These are phyloP conservation scores for Porcisia deanei DNA, from an alignment of 208 protist species.

Conservation along the genomic window DNA sequence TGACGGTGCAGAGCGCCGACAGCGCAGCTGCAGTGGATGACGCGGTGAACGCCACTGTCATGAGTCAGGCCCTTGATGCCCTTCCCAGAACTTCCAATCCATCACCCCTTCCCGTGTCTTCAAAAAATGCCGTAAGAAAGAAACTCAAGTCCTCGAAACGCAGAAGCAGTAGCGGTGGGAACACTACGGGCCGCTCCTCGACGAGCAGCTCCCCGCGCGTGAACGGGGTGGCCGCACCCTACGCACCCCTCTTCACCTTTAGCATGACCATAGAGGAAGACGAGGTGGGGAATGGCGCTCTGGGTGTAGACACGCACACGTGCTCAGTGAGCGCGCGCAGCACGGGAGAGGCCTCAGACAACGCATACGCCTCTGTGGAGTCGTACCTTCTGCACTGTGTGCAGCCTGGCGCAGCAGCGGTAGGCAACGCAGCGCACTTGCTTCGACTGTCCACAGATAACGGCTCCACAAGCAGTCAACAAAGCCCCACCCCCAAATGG, in stretches of 20 bases:
- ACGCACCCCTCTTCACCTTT: constrained; percentile 30
- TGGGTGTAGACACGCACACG: not conserved
- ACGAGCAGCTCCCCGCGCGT: constrained; percentile 23
- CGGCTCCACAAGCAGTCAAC: constrained; percentile 10
- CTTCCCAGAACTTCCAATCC: not conserved
- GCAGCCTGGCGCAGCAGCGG: constrained; percentile 1
- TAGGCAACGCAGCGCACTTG: not conserved
- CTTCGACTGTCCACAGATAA: constrained; percentile 13
- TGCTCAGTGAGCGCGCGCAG: constrained; percentile 28
- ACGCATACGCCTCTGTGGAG: constrained; percentile 6
- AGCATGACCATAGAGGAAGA: not conserved
- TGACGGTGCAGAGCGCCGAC: not conserved
- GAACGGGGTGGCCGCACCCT: constrained; percentile 1
- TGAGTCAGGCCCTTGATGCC: not conserved
- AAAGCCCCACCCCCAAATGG: constrained; percentile 7
- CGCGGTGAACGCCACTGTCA: not conserved
- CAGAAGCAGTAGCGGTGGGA: constrained; percentile 6
- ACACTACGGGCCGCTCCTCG: constrained; percentile 17
- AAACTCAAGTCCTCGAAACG: constrained; percentile 9
- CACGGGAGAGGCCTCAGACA: constrained; percentile 9
- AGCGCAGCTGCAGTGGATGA: not conserved
- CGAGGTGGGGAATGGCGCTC: not conserved
- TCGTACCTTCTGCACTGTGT: constrained; percentile 28
- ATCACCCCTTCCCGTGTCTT: not conserved
- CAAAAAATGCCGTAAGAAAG: not conserved